These are phyloP conservation scores for Sordaria brevicollis DNA, from an alignment of 495 filamentous ascomycete genomes.

Conservation along the genomic window DNA sequence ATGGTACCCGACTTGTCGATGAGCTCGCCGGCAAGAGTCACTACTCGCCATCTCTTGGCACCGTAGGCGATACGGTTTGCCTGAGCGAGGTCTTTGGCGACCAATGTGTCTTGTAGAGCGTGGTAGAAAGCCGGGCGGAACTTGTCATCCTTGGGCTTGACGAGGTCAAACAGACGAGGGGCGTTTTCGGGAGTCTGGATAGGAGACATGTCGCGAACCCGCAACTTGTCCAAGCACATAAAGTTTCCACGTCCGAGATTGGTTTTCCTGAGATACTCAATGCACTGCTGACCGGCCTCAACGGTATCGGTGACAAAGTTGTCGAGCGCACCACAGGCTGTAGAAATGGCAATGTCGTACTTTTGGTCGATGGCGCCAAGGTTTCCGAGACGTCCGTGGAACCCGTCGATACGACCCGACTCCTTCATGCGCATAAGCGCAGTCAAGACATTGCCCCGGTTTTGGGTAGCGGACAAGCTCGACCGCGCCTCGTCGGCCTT, in stretches of 20 bases:
- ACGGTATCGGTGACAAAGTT: constrained; percentile 95
- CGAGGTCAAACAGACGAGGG: constrained; percentile 83
- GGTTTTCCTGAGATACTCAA: constrained; percentile 93
- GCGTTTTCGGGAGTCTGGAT: constrained; percentile 88
- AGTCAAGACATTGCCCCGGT: constrained; percentile 81
- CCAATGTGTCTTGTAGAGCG: constrained; percentile 84
- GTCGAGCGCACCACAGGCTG: constrained; percentile 81
- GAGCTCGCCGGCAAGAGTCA: constrained; percentile 87
- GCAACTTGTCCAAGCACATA: constrained; percentile 83
- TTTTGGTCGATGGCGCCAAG: constrained; percentile 89
- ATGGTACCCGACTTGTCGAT: constrained; percentile 97
- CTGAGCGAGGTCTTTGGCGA: constrained; percentile 84
- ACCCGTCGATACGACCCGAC: constrained; percentile 90
- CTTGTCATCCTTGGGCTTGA: constrained; percentile 75
- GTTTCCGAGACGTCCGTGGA: constrained; percentile 91
- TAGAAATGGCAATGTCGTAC: constrained; percentile 95
- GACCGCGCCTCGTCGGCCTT: constrained; percentile 92
- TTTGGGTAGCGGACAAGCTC: constrained; percentile 79
- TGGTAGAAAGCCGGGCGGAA: constrained; percentile 93
- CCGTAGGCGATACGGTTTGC: constrained; percentile 96
- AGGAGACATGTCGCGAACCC: constrained; percentile 58
- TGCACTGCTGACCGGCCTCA: constrained; percentile 91
- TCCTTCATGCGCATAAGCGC: constrained; percentile 92
- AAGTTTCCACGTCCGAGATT: constrained; percentile 96
- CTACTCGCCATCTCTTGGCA: constrained; percentile 84